phyloP scores from a whole-genome alignment of 768 basidiomycete genomes.

The Phlebiopsis gigantea region DNA sequence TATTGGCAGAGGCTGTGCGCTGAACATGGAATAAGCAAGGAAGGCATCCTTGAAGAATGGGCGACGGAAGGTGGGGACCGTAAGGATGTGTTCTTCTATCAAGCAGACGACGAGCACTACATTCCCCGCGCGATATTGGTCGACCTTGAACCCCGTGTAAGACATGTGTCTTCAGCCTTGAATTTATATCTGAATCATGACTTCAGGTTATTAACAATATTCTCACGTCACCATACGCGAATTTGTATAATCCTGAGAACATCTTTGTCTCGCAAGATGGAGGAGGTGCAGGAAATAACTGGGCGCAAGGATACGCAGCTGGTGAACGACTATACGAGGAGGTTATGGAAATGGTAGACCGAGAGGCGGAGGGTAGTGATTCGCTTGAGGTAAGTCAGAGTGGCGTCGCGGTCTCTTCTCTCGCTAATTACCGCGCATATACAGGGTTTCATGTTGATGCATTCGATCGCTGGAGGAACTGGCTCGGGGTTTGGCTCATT shows the following conservation, averaged over 20 bases:
- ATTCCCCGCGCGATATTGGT: constrained; percentile 95
- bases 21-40: constrained; percentile 95
- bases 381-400: constrained; percentile 72
- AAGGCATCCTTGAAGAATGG: constrained; percentile 96
- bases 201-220: constrained; percentile 93
- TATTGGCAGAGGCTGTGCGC: constrained; percentile 98
- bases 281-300: constrained; percentile 99
- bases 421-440: neutral
- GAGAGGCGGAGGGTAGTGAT: constrained; percentile 97
- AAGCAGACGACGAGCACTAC: constrained; percentile 99
- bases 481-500: constrained; percentile 99
- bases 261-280: constrained; percentile 95
- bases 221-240: constrained; percentile 79
- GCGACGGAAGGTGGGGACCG: constrained; percentile 92
- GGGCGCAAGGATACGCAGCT: constrained; percentile 91
- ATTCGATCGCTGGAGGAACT: constrained; percentile 98
- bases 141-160: constrained; percentile 92
- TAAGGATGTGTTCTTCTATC: constrained; percentile 99
- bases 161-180: constrained; percentile 22
- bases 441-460: constrained; percentile 98
- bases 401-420: neutral
- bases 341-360: constrained; percentile 98
- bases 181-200: neutral
- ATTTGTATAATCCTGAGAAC: constrained; percentile 96
- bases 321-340: constrained; percentile 94